phyloP scores from a whole-genome alignment of 2,329 filamentous ascomycete genomes.

The Zopfia rhizophila region DNA sequence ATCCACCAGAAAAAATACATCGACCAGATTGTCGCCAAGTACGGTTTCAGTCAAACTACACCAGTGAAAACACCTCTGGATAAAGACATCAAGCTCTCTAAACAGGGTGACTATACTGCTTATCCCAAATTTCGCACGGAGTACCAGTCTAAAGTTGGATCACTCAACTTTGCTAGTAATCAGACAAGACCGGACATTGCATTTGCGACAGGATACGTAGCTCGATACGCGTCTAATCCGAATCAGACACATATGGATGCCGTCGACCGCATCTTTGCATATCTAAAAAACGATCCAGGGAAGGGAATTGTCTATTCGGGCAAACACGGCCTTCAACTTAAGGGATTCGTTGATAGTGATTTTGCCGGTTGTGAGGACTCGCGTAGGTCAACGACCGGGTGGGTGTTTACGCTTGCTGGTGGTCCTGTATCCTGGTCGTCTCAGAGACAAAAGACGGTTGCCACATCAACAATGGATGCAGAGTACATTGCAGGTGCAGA shows the following conservation, averaged over 20 bases:
- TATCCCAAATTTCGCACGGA: background rate
- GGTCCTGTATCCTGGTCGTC: no score
- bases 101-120: no score
- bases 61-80: no score
- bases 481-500: slow-evolving; percentile 10
- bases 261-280: slow-evolving; percentile 4
- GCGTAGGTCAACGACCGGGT: slow-evolving; percentile 2
- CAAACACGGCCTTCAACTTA: no score
- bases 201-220: background rate
- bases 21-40: no score
- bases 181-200: slow-evolving; percentile 3
- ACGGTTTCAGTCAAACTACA: no score
- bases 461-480: slow-evolving; percentile 1
- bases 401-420: slow-evolving; percentile 1
- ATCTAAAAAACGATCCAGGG: slow-evolving; percentile 3
- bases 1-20: no score
- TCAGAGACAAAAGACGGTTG: no score
- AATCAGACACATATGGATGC: slow-evolving; percentile 1
- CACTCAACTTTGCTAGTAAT: slow-evolving; percentile 2
- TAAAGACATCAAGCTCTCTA: no score
- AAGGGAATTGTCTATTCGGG: slow-evolving; percentile 8
- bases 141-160: slow-evolving; percentile 5
- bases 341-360: slow-evolving; percentile 9
- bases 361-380: slow-evolving; percentile 11
- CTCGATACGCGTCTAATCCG: slow-evolving; percentile 4